phyloP scores from a whole-genome alignment of 108 stramenopile species.

The Bacterosira constricta region DNA sequence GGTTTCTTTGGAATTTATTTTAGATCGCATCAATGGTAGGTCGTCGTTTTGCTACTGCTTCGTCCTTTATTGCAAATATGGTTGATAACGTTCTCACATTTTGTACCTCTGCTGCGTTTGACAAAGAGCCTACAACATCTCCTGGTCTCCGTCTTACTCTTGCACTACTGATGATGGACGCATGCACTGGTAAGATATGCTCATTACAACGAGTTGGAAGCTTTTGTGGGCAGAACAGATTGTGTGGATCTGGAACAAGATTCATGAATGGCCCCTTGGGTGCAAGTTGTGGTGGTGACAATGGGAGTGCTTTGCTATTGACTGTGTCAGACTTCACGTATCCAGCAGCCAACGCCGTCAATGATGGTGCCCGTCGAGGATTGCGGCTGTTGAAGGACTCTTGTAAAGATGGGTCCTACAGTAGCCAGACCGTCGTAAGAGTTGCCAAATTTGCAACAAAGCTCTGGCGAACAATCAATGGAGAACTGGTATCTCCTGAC shows the following conservation, averaged over 20 bases:
- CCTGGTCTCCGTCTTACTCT: slow-evolving; percentile 80
- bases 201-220: slow-evolving; percentile 83
- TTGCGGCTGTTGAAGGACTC: slow-evolving; percentile 64
- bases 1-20: slow-evolving; percentile 70
- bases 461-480: slow-evolving; percentile 88
- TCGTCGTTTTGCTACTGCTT: neutral
- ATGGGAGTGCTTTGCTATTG: slow-evolving; percentile 68
- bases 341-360: slow-evolving; percentile 84
- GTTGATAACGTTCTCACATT: neutral
- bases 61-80: neutral
- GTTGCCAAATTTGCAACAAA: slow-evolving; percentile 79
- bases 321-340: slow-evolving; percentile 60
- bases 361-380: slow-evolving; percentile 84
- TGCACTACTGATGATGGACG: slow-evolving; percentile 83
- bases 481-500: slow-evolving; percentile 43
- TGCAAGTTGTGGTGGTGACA: slow-evolving; percentile 78
- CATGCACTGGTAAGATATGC: slow-evolving; percentile 83
- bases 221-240: slow-evolving; percentile 67
- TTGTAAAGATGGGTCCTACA: slow-evolving; percentile 41
- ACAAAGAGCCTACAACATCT: slow-evolving; percentile 53
- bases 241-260: slow-evolving; percentile 60
- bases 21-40: slow-evolving; percentile 72
- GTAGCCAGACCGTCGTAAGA: slow-evolving; percentile 59
- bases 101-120: neutral
- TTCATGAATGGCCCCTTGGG: slow-evolving; percentile 83